Conservation (phyloP, 176 grass and related monocot genomes). For the Alloteropsis semialata region DNA sequence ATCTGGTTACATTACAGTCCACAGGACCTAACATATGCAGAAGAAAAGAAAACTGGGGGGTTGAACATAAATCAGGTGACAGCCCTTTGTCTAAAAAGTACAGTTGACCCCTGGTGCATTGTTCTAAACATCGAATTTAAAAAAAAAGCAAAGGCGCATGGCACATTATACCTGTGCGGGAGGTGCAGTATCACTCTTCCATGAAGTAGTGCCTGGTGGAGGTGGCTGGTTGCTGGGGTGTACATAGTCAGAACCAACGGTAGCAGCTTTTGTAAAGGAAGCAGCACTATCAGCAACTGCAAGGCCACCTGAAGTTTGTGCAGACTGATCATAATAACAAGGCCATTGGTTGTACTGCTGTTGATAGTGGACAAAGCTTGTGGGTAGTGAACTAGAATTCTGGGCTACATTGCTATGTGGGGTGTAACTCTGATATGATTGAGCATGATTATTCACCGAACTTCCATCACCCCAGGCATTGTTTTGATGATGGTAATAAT, state of each 20-base stretch:
- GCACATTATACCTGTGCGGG: conserved; percentile 52
- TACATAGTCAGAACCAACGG: conserved; percentile 33
- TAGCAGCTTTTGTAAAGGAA: conserved; percentile 21
- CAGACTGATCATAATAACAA: conserved; percentile 62
- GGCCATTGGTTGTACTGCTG: conserved; percentile 71
- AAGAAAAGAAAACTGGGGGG: not conserved
- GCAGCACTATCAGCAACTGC: conserved; percentile 29
- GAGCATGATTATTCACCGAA: conserved; percentile 36
- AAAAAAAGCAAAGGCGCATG: not conserved
- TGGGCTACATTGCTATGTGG: conserved; percentile 40
- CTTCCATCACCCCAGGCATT: conserved; percentile 52
- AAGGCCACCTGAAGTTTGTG: conserved; percentile 29
- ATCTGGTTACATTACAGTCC: not conserved
- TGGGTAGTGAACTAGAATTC: conserved; percentile 50
- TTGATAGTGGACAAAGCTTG: conserved; percentile 56
- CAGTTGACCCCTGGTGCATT: not conserved
- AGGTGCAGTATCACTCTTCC: conserved; percentile 54
- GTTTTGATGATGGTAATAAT: conserved; percentile 81
- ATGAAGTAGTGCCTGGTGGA: conserved; percentile 76
- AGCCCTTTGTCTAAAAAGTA: not conserved
- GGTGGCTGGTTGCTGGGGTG: conserved; percentile 67
- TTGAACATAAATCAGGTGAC: not conserved
- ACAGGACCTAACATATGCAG: not conserved
- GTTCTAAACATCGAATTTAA: not conserved
- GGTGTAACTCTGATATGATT: conserved; percentile 49